Evolutionary conservation across 371 early-diverging fungal species (phyloP).

Genomic region (Mucor sp.): DNA sequence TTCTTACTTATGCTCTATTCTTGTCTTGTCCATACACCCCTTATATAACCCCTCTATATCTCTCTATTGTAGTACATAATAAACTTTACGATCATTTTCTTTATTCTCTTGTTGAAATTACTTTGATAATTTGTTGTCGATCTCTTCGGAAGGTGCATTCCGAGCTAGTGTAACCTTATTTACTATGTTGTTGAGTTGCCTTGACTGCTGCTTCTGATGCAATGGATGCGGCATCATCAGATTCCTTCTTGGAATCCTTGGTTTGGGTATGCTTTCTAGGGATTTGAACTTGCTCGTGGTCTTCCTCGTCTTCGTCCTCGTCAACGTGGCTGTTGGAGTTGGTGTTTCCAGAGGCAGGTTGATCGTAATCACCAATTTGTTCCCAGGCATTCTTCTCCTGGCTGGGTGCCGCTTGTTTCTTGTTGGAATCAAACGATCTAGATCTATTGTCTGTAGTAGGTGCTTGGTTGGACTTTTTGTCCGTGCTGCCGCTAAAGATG

Average conservation of each 20-base stretch:
- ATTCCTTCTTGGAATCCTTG: neutral
- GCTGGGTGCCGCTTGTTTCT: neutral
- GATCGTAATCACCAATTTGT: conserved; percentile 24
- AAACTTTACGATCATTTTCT: neutral
- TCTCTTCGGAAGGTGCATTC: neutral
- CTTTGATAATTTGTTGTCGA: neutral
- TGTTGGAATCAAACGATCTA: conserved; percentile 1
- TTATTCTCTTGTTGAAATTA: neutral
- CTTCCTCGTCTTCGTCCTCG: conserved; percentile 7
- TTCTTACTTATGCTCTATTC: neutral
- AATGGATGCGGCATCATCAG: conserved; percentile 15
- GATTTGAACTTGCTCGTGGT: neutral
- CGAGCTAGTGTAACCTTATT: neutral
- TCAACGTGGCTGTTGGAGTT: neutral
- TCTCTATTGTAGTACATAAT: neutral
- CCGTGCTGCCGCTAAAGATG: conserved; percentile 3
- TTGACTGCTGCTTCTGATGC: conserved; percentile 18
- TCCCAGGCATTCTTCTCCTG: conserved; percentile 12
- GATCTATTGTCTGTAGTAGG: neutral
- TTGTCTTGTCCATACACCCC: neutral
- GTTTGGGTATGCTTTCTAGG: neutral
- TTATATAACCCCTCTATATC: neutral
- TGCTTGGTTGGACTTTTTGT: neutral
- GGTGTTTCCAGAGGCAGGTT: neutral
- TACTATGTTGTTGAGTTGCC: neutral